Percentiles rank a stretch among this genome's conserved stretches.
These are phyloP conservation scores for Neurospora sp. DNA, from an alignment of 495 filamentous ascomycete species.

Conservation along the genomic window DNA sequence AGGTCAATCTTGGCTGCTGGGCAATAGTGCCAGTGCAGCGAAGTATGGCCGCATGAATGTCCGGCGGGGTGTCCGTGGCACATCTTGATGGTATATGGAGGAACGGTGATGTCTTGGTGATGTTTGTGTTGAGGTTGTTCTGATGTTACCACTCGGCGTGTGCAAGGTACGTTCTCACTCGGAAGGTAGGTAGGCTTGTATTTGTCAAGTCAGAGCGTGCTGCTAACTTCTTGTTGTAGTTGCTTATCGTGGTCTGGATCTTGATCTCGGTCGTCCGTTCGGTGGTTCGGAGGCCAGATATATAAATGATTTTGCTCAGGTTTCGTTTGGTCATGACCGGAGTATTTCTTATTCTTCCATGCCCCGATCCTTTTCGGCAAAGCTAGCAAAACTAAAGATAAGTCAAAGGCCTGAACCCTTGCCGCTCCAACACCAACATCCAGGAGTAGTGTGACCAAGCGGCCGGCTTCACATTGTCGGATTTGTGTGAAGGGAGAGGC, in stretches of 20 bases:
- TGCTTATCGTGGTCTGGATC: not conserved
- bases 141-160: not conserved
- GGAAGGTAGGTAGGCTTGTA: not conserved
- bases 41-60: conserved; percentile 33
- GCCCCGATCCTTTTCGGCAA: not conserved
- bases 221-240: not conserved
- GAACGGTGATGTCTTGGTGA: conserved; percentile 1
- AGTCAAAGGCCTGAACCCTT: not conserved
- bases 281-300: not conserved
- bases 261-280: not conserved
- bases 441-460: not conserved
- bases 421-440: not conserved
- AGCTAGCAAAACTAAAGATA: not conserved
- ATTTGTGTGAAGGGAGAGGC: not conserved
- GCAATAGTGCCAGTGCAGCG: conserved; percentile 36
- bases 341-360: not conserved
- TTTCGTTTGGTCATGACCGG: not conserved
- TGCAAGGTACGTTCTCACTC: not conserved
- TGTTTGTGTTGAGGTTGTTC: not conserved
- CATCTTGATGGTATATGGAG: conserved; percentile 16
- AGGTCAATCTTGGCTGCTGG: conserved; percentile 31
- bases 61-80: conserved; percentile 35
- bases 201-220: not conserved
- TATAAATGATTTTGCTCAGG: not conserved
- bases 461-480: not conserved